A percentile compares a stretch with the other conserved stretches of the same genome.
Evolutionary conservation across 192 early-diverging fungal genomes (phyloP).

Genomic region (Coemansia sp.): DNA sequence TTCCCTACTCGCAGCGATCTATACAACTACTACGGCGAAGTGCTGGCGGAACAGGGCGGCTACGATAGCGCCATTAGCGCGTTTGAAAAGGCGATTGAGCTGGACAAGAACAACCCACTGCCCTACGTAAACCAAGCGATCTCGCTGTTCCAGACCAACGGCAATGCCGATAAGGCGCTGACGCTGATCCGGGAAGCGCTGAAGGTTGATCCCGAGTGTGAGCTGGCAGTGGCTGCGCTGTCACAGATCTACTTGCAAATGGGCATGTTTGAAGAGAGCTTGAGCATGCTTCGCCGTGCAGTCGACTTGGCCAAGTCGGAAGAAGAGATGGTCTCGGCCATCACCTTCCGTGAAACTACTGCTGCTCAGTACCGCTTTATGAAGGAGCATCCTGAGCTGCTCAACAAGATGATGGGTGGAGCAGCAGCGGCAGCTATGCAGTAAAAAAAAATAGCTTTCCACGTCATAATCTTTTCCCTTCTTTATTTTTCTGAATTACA

Average conservation of each 20-base stretch:
- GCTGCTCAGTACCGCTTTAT: constrained; percentile 59
- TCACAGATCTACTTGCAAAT: constrained; percentile 81
- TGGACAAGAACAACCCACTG: constrained; percentile 81
- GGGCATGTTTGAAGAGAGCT: constrained; percentile 81
- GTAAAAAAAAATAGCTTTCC: constrained; percentile 6
- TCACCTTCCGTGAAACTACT: constrained; percentile 67
- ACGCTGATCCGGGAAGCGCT: constrained; percentile 73
- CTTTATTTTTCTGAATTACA: constrained; percentile 6
- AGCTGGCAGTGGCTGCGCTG: constrained; percentile 82
- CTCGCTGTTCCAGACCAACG: constrained; percentile 72
- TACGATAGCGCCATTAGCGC: constrained; percentile 77
- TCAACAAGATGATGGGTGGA: constrained; percentile 53
- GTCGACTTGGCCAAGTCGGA: constrained; percentile 83
- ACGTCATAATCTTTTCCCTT: constrained; percentile 6
- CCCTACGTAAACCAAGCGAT: constrained; percentile 98
- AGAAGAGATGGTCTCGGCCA: constrained; percentile 82
- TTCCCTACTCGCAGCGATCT: constrained; percentile 84
- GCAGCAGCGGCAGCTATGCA: constrained; percentile 15
- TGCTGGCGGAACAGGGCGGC: constrained; percentile 81
- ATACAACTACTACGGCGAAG: constrained; percentile 97
- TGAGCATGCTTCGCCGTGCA: constrained; percentile 78
- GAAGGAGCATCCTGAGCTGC: constrained; percentile 56
- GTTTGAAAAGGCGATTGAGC: constrained; percentile 85
- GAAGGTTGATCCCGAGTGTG: constrained; percentile 92
- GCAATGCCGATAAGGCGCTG: constrained; percentile 73